A percentile compares a stretch with the other conserved stretches of the same genome.
Evolutionary conservation across 306 rosid genomes (phyloP).

Genomic region (Luffa acutangula): DNA sequence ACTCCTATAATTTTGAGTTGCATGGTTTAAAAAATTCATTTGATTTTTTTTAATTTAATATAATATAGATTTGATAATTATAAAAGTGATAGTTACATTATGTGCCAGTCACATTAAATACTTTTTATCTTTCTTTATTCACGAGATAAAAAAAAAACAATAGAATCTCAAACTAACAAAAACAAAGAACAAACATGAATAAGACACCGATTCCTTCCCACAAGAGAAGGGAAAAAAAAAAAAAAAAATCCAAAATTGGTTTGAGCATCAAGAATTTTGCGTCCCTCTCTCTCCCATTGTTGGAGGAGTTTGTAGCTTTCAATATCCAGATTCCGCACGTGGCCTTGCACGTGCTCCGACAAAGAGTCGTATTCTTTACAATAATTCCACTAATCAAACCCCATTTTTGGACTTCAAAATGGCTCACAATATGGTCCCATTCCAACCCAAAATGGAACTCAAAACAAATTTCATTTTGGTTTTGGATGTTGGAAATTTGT

Average conservation of each 20-base stretch:
- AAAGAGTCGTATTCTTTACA: background rate
- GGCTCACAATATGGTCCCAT: background rate
- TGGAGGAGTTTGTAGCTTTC: constrained; percentile 1
- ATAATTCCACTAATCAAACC: background rate
- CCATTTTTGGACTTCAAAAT: background rate
- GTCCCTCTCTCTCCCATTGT: background rate
- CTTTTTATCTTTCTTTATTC: background rate
- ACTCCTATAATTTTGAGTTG: no score
- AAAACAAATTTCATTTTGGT: background rate
- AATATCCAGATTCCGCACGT: constrained; percentile 5
- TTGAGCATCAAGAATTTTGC: background rate
- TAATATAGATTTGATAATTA: background rate
- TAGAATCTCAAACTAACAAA: background rate
- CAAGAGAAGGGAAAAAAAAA: background rate
- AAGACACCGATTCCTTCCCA: background rate
- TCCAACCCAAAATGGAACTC: background rate
- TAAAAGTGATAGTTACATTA: background rate
- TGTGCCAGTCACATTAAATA: background rate
- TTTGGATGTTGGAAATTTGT: background rate
- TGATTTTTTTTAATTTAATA: no score
- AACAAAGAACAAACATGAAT: background rate
- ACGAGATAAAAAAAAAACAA: background rate
- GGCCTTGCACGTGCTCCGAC: constrained; percentile 1
- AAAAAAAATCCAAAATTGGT: background rate
- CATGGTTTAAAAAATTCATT: no score